Base-by-base conservation (phyloP, 805 yeast genomes). In the Starmerella sp. region DNA sequence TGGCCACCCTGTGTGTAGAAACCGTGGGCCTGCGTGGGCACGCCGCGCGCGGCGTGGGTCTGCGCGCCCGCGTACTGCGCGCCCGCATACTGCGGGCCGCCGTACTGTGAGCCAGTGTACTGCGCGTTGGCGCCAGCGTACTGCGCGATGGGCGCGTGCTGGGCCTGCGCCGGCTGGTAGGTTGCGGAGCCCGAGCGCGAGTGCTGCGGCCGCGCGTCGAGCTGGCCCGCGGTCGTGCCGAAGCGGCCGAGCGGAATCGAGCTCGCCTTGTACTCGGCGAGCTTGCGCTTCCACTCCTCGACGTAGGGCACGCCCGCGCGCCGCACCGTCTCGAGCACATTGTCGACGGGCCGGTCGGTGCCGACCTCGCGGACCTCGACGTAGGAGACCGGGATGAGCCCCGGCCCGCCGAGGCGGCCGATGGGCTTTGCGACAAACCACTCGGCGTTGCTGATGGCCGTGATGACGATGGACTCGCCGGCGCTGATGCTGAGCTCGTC, bases 371-470 rank as follows among this genome's bases (percentile, higher is more conserved):
- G 80, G 38, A 91, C 77, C 65, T 88, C 86, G 29, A 93, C 93
- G 65, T 86, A 93, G 17, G 86, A 79, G 5, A 87, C 90, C 0
- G 99, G 98, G 7, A 93, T 95, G 47, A 93, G 75, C 1, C 99
- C 98, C 0, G 97, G 97, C 0, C 97, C 98, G 30, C 98, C 97
- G 39, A 93, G 74, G 53, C 97, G 75, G 57, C 91, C 95, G 44
- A 93, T 86, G 13, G 96, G 96, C 68, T 93, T 93, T 5, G 97
- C 97, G 57, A 93, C 93, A 63, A 89, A 90, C 99, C 99, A 93
- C 71, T 95, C 99, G 60, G 76, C 85, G 54, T 88, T 89, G 66
- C 91, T 95, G 69, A 91, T 97, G 2, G 99, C 99, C 70, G 96
- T 91, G 11, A 95, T 81, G 34, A 90, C 86, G 58, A 93, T 77